These are phyloP conservation scores for Carex scoparia DNA, from an alignment of 176 grass and related monocot genomes.

Conservation along the genomic window DNA sequence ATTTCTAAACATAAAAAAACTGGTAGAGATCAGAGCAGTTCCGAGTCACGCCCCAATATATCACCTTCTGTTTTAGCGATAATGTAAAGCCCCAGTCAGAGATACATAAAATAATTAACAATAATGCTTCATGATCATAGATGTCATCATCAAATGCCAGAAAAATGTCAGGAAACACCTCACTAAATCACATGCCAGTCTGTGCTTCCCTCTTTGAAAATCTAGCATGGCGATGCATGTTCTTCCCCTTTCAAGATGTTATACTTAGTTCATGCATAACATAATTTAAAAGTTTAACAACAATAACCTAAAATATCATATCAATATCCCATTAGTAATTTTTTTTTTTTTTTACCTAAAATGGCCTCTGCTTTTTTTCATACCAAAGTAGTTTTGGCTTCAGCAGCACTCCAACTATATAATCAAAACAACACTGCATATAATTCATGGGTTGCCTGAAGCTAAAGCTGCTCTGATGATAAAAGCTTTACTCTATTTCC, in stretches of 20 bases:
- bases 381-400: too few species aligned
- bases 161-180: constrained; percentile 19
- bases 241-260: neutral
- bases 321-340: neutral
- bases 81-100: neutral
- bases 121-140: neutral
- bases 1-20: neutral
- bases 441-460: too few species aligned
- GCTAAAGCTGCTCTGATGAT: too few species aligned
- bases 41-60: neutral
- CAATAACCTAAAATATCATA: neutral
- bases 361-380: neutral
- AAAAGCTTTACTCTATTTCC: neutral
- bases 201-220: neutral
- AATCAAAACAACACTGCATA: too few species aligned
- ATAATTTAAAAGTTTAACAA: neutral
- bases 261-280: neutral
- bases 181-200: constrained; percentile 22
- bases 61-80: neutral
- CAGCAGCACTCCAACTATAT: too few species aligned
- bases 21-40: neutral
- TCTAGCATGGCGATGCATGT: constrained; percentile 8
- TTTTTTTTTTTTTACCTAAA: neutral
- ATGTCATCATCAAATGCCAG: constrained; percentile 14
- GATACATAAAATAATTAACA: neutral